Conservation (phyloP, 2,329 filamentous ascomycete species). For the Neopestalotiopsis sp. region DNA sequence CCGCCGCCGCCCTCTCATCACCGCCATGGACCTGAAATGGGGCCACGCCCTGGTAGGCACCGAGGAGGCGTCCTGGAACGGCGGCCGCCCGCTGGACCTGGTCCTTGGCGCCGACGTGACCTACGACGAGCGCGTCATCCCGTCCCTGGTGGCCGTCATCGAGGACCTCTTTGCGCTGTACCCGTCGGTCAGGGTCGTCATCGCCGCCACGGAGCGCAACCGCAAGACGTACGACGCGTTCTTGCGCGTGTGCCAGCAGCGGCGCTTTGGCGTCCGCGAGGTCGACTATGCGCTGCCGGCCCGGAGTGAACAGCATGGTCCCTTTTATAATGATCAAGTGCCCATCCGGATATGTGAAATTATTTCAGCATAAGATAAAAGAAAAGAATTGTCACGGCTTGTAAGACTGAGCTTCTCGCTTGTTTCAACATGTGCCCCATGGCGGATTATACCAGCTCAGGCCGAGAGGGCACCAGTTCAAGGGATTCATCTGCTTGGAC, state of each 20-base stretch:
- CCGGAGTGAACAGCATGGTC: constrained; percentile 57
- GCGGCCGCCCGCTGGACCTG: constrained; percentile 58
- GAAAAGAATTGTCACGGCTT: neutral
- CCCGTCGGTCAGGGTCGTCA: constrained; percentile 63
- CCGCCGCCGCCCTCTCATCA: constrained; percentile 47
- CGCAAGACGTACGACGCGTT: constrained; percentile 71
- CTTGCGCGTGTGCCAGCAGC: constrained; percentile 60
- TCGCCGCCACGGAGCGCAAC: constrained; percentile 76
- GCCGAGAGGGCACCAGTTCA: too few species aligned
- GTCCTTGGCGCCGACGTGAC: constrained; percentile 81
- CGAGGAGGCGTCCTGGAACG: constrained; percentile 60
- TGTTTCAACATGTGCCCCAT: too few species aligned
- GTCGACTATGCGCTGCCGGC: constrained; percentile 48
- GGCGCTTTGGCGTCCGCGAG: constrained; percentile 47
- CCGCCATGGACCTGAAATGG: constrained; percentile 67
- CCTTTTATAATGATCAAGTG: constrained; percentile 67
- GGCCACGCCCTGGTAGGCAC: constrained; percentile 64
- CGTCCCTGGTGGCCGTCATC: constrained; percentile 69
- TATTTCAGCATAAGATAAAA: constrained; percentile 23
- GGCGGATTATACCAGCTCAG: too few species aligned
- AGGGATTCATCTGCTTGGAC: neutral
- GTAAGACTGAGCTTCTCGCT: neutral
- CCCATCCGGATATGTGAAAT: constrained; percentile 63
- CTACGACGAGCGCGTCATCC: constrained; percentile 71
- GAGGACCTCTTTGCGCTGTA: constrained; percentile 64